A percentile compares a stretch with the other conserved stretches of the same genome.
phyloP scores from a whole-genome alignment of 345 rosid species.

The Citrus inodora region DNA sequence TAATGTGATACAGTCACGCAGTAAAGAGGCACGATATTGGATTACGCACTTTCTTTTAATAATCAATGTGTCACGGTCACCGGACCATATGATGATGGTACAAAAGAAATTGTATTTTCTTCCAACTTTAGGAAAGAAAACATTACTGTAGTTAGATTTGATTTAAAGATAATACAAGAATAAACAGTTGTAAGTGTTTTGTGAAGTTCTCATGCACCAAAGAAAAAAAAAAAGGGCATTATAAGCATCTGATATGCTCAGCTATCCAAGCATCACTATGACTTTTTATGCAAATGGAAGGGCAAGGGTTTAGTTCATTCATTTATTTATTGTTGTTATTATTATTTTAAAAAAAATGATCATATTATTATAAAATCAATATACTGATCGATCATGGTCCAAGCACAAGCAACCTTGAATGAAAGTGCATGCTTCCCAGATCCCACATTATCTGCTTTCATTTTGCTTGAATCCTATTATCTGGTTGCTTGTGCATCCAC shows the following conservation, averaged over 20 bases:
- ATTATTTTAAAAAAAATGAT: not conserved
- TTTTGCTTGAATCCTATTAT: slow-evolving; percentile 8
- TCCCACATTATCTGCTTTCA: slow-evolving; percentile 11
- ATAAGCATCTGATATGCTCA: not conserved
- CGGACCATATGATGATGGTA: not conserved
- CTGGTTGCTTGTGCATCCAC: slow-evolving; percentile 9
- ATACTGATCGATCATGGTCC: not conserved
- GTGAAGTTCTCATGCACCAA: not conserved
- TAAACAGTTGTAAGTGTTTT: not conserved
- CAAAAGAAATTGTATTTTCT: not conserved
- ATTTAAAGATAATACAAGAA: not conserved
- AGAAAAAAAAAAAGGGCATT: no score
- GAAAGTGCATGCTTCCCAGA: not conserved
- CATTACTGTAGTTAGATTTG: not conserved
- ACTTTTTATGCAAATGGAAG: not conserved
- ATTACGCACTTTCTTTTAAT: not conserved
- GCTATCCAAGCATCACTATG: not conserved
- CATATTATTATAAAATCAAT: not conserved
- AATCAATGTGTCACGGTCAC: not conserved
- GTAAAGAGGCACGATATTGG: slow-evolving; percentile 4
- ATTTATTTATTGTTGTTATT: not conserved
- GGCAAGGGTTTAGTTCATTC: not conserved
- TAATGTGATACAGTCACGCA: slow-evolving; percentile 9
- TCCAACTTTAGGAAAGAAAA: not conserved
- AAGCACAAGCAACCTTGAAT: slow-evolving; percentile 4